phyloP scores from a whole-genome alignment of 305 asterid species.

The Solanum chacoense region DNA sequence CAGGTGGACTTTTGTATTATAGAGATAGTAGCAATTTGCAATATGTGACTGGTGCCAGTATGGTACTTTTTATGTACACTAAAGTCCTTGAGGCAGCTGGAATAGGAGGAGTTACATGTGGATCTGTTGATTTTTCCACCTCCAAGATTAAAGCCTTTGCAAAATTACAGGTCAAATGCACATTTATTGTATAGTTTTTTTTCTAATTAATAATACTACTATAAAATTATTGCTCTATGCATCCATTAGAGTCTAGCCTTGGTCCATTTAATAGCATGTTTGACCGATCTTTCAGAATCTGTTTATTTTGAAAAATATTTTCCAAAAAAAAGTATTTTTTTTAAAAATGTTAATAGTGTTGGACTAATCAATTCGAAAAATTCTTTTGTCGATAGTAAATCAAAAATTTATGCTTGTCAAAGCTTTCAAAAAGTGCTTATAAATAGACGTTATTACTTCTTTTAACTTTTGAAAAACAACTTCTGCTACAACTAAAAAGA shows the following conservation, averaged over 20 bases:
- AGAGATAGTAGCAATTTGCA: constrained; percentile 62
- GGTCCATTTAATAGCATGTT: background rate
- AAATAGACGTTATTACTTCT: background rate
- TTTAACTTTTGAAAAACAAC: background rate
- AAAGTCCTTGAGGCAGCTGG: constrained; percentile 25
- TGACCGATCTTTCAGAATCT: background rate
- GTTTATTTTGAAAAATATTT: background rate
- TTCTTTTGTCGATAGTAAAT: background rate
- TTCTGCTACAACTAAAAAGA: background rate
- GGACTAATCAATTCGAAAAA: background rate
- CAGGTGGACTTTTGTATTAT: constrained; percentile 61
- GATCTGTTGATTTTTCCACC: constrained; percentile 26
- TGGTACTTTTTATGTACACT: constrained; percentile 47
- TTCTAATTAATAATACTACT: background rate
- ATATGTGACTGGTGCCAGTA: constrained; percentile 42
- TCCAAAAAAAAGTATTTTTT: no score
- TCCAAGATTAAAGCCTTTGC: constrained; percentile 50
- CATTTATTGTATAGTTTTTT: background rate
- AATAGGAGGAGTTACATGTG: constrained; percentile 35
- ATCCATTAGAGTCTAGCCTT: background rate
- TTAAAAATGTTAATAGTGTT: background rate
- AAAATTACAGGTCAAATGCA: constrained; percentile 39
- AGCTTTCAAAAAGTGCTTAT: background rate
- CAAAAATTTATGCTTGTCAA: background rate
- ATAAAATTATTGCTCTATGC: background rate